Evolutionary conservation across 768 basidiomycete species (phyloP), one percentile per base, ranked within the genome.

Genomic region (Leucosporidium yakuticum): DNA sequence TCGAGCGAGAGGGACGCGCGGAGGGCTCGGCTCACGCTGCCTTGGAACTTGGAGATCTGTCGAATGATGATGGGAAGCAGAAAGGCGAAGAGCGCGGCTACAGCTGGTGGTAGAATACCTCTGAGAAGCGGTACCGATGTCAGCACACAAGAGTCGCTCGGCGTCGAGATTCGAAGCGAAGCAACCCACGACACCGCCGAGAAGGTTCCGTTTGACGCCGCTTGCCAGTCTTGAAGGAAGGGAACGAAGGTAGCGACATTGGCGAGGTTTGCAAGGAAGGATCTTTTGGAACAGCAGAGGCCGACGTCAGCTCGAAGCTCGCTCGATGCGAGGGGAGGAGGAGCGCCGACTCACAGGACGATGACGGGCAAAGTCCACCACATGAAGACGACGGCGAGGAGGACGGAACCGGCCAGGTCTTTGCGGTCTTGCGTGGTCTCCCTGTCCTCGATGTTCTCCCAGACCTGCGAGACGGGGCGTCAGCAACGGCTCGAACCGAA

Each of bases 1-100:
- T 8, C 14, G 5, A 7, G 7, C 6, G 12, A 56, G 55, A 56
- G 31, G 1, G 2, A 14, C 2, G 14, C 39, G 39, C 55, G 4
- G 21, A 21, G 20, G 1, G 6, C 61, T 60, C 58, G 63, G 65
- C 74, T 60, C 54, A 76, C 74, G 47, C 67, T 64, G 11, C 75
- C 75, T 49, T 75, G 75, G 1, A 68, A 63, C 20, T 60, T 58
- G 14, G 67, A 61, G 66, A 73, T 62, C 69, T 62, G 60, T 4
- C 96, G 87, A 86, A 99, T 96, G 78, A 94, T 81, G 75, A 91
- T 85, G 3, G 96, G 96, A 48, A 99, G 82, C 79, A 92, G 86
- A 80, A 76, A 62, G 64, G 75, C 74, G 8, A 99, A 95, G n/a
- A 92, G 63, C 6, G 89, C 88, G 9, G 91, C 90, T 48, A 98